These are phyloP conservation scores for Parsonsia alboflavescens DNA, from an alignment of 257 asterid species.

Conservation along the genomic window DNA sequence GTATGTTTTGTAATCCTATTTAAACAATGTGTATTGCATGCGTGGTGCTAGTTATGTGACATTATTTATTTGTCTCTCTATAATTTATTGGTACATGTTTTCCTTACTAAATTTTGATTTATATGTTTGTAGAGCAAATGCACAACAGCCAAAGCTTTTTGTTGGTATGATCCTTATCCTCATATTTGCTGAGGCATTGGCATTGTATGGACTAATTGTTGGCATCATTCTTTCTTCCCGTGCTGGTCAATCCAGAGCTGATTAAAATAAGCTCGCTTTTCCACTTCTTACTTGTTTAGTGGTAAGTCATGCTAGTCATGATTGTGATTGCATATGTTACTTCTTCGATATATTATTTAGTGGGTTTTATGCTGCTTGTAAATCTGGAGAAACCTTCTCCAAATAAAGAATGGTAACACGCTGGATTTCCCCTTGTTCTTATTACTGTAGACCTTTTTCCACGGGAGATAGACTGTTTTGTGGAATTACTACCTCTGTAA, in stretches of 20 bases:
- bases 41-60: background rate
- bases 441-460: background rate
- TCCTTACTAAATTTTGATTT: background rate
- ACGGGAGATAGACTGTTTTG: conserved; percentile 1
- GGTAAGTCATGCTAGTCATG: conserved; percentile 2
- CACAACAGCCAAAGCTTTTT: conserved; percentile 30
- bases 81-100: background rate
- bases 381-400: conserved; percentile 12
- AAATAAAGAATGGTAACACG: conserved; percentile 10
- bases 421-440: conserved; percentile 5
- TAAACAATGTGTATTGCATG: background rate
- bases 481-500: conserved; percentile 9
- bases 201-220: conserved; percentile 25
- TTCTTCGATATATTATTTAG: background rate
- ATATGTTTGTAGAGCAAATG: conserved; percentile 25
- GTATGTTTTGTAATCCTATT: background rate
- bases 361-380: conserved; percentile 14
- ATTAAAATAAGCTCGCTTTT: conserved; percentile 1
- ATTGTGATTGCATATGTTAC: background rate
- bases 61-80: background rate
- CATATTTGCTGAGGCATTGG: conserved; percentile 31
- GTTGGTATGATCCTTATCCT: conserved; percentile 32
- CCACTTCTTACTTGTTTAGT: background rate
- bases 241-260: conserved; percentile 32
- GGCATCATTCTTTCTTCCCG: conserved; percentile 31